Evolutionary conservation across 1,139 yeast genomes (phyloP).

Genomic region (Yueomyces sp.): DNA sequence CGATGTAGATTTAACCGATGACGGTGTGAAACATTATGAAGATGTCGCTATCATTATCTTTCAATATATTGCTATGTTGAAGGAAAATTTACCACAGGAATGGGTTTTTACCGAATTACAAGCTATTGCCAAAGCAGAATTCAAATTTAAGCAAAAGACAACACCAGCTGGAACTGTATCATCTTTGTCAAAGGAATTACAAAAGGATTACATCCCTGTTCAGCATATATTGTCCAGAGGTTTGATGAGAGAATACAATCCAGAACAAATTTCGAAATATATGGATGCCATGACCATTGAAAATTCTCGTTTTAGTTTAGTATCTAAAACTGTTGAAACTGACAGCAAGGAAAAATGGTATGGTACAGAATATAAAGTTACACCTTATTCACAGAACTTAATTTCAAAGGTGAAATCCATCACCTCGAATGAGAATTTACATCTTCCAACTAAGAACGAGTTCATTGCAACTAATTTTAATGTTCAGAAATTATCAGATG

Average conservation of each 20-base stretch:
- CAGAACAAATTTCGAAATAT: conserved; percentile 39
- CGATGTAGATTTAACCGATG: conserved; percentile 62
- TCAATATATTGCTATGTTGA: conserved; percentile 57
- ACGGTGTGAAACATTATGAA: conserved; percentile 56
- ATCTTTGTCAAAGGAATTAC: conserved; percentile 36
- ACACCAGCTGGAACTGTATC: conserved; percentile 50
- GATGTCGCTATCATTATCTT: conserved; percentile 47
- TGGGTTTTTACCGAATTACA: conserved; percentile 40
- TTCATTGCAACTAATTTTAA: conserved; percentile 72
- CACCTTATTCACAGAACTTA: conserved; percentile 32
- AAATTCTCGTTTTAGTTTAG: conserved; percentile 49
- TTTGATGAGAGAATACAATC: conserved; percentile 49
- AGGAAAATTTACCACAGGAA: conserved; percentile 42
- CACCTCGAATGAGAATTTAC: conserved; percentile 31
- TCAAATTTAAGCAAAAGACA: conserved; percentile 56
- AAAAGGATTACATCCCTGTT: conserved; percentile 46
- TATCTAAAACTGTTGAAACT: conserved; percentile 36
- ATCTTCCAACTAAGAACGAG: conserved; percentile 58
- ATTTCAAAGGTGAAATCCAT: conserved; percentile 25
- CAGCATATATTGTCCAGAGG: conserved; percentile 44
- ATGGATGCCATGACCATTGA: conserved; percentile 38
- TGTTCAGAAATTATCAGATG: conserved; percentile 34
- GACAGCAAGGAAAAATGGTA: conserved; percentile 65
- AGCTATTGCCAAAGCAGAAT: conserved; percentile 35
- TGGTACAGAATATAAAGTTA: conserved; percentile 63